These are phyloP conservation scores for Globisporangium nunn DNA, from an alignment of 352 stramenopile species.

Conservation along the genomic window DNA sequence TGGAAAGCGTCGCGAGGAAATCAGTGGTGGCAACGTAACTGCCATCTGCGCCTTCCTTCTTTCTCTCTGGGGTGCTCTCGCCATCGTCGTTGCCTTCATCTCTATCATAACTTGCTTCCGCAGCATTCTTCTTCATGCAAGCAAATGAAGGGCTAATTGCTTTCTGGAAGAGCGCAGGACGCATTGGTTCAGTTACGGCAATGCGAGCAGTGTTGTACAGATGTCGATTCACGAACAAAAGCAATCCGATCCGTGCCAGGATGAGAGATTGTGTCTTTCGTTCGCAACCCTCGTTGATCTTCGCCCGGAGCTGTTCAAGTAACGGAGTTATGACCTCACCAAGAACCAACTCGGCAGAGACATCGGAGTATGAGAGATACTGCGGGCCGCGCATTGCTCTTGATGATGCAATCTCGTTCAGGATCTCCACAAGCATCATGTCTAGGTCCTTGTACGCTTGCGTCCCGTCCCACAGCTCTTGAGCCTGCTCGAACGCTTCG, in stretches of 20 bases:
- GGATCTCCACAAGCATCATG: slow-evolving; percentile 17
- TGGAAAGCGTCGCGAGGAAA: slow-evolving; percentile 18
- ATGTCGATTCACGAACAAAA: slow-evolving; percentile 41
- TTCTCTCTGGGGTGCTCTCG: neutral
- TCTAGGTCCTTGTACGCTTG: slow-evolving; percentile 9
- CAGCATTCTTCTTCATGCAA: neutral
- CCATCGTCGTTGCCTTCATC: neutral
- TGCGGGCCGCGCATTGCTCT: slow-evolving; percentile 13
- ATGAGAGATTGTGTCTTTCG: neutral
- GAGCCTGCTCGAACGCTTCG: neutral
- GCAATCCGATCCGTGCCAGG: slow-evolving; percentile 24
- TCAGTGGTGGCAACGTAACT: neutral
- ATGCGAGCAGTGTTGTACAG: slow-evolving; percentile 31
- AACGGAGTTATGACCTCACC: slow-evolving; percentile 8
- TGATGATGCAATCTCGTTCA: slow-evolving; percentile 20
- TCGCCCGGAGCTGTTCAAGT: neutral
- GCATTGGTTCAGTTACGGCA: slow-evolving; percentile 16
- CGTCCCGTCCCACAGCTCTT: slow-evolving; percentile 2
- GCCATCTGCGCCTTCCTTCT: neutral
- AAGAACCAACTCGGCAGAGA: slow-evolving; percentile 20
- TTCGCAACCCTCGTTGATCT: neutral
- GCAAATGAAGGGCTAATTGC: neutral
- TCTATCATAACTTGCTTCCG: neutral
- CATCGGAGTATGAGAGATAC: slow-evolving; percentile 24
- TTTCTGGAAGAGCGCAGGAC: neutral